These are phyloP conservation scores for Exutisphaerella laricina DNA, from an alignment of 2,329 filamentous ascomycete genomes.

Conservation along the genomic window DNA sequence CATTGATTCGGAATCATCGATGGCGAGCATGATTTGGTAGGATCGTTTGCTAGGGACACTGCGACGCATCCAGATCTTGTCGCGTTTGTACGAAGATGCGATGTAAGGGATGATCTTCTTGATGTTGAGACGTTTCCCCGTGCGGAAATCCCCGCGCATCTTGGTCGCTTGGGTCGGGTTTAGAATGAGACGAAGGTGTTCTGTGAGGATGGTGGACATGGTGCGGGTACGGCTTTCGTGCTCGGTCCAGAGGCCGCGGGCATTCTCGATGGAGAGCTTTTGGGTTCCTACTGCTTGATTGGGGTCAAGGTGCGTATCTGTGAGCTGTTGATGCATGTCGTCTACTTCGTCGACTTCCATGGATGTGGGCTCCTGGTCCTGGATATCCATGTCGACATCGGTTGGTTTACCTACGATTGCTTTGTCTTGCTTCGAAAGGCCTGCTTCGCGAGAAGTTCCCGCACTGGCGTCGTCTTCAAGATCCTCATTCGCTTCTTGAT, in stretches of 20 bases:
- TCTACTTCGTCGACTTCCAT: conserved; percentile 35
- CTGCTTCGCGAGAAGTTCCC: conserved; percentile 10
- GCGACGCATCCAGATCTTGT: conserved; percentile 99
- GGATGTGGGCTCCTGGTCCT: conserved; percentile 35
- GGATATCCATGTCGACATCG: conserved; percentile 37
- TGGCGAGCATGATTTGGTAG: conserved; percentile 95
- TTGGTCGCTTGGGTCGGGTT: conserved; percentile 93
- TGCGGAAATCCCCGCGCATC: conserved; percentile 92
- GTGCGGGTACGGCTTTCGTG: conserved; percentile 81
- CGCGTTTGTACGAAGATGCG: conserved; percentile 93
- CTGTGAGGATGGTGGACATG: conserved; percentile 82
- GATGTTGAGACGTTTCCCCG: conserved; percentile 96
- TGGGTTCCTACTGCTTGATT: too few species aligned
- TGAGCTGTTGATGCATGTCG: conserved; percentile 56
- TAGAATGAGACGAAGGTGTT: conserved; percentile 91
- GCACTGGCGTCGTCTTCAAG: conserved; percentile 29
- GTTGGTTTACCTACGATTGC: conserved; percentile 44
- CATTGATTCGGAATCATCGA: conserved; percentile 96
- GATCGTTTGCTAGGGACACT: conserved; percentile 85
- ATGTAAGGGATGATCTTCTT: conserved; percentile 99
- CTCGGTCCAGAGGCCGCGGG: conserved; percentile 73
- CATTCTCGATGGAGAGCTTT: conserved; percentile 40
- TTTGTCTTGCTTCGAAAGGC: conserved; percentile 26
- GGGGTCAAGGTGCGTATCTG: conserved; percentile 60
- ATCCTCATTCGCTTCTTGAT: conserved; percentile 26